These are phyloP conservation scores for Lepidopterella palustris DNA, from an alignment of 495 filamentous ascomycete genomes.

Conservation along the genomic window DNA sequence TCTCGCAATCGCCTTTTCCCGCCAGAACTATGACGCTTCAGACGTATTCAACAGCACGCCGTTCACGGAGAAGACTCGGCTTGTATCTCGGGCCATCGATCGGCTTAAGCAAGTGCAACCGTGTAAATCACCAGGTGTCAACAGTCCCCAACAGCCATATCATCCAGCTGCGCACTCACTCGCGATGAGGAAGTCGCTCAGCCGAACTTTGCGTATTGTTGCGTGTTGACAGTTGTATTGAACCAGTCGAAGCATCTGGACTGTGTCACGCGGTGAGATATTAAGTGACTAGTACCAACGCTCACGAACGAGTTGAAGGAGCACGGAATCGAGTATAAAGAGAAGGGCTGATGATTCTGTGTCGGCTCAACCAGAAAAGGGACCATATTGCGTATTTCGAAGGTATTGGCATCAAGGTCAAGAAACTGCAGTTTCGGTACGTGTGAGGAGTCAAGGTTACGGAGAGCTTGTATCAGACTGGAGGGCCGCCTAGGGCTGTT, in stretches of 20 bases:
- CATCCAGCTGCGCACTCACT: too few species aligned
- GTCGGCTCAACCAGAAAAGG: constrained; percentile 9
- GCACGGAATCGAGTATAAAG: constrained; percentile 7
- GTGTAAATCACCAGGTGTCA: too few species aligned
- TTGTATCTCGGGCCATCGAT: background rate
- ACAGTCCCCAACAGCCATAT: too few species aligned
- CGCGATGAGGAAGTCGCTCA: too few species aligned
- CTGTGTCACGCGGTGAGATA: constrained; percentile 11
- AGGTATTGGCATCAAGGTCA: constrained; percentile 14
- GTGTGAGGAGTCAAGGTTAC: constrained; percentile 19
- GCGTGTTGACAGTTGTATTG: constrained; percentile 2
- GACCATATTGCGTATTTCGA: constrained; percentile 5
- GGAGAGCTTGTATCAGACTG: constrained; percentile 3
- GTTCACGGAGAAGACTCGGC: constrained; percentile 5
- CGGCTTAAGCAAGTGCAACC: constrained; percentile 5
- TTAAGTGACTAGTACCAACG: constrained; percentile 9
- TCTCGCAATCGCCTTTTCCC: constrained; percentile 2
- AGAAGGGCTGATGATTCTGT: constrained; percentile 1
- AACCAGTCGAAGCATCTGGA: constrained; percentile 4
- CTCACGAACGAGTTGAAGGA: constrained; percentile 6
- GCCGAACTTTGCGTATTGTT: background rate
- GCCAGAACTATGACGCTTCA: constrained; percentile 1
- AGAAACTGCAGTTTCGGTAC: constrained; percentile 14
- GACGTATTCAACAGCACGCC: constrained; percentile 5
- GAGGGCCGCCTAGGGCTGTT: background rate